Evolutionary conservation across 768 basidiomycete genomes (phyloP), one percentile per base, ranked within the genome.

Genomic region (Tricholoma sp.): DNA sequence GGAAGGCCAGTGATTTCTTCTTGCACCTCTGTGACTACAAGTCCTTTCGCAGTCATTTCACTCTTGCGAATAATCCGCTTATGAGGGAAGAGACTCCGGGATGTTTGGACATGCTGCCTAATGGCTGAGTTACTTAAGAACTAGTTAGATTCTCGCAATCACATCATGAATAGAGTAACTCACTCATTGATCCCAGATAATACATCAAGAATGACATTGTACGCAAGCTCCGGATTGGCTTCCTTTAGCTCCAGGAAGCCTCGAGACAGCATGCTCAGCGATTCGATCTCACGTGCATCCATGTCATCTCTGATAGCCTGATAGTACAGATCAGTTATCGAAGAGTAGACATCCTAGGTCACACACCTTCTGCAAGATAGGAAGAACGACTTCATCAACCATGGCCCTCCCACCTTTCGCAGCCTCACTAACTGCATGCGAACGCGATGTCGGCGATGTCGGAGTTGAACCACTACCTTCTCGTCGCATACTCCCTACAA

Each of bases 111-210:
- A 64, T 95, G 86, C 59, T 89, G 84, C 55, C 87, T 84, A 34
- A 96, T 83, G n/a, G 83, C 75, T 31, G 80, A 55, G 67, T 91
- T 94, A 28, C 57, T 94, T 96, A 57, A 37, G 41, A 39, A 42
- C 52, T 10, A 28, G 39, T 54, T 17, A 45, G 45, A 7, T 49
- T 49, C 47, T 17, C 45, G n/a, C n/a, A 29, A 49, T 17, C 15
- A 17, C 32, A 17, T 17, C 31, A 32, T 17, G 3, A 49, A 18
- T 39, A 59, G 50, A 13, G 32, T 44, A 33, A 80, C 90, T 59
- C 69, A 94, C 94, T 93, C 90, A 68, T 96, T 91, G 67, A 98
- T 88, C 12, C 91, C 94, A 34, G 88, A 81, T 9, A 98, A 76
- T 39, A 98, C 83, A 65, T 98, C 95, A 54, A 95, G 83, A 39